Evolutionary conservation across 441 rosid genomes (phyloP), one percentile per base, ranked within the genome.

Genomic region (Adansonia madagascariensis): DNA sequence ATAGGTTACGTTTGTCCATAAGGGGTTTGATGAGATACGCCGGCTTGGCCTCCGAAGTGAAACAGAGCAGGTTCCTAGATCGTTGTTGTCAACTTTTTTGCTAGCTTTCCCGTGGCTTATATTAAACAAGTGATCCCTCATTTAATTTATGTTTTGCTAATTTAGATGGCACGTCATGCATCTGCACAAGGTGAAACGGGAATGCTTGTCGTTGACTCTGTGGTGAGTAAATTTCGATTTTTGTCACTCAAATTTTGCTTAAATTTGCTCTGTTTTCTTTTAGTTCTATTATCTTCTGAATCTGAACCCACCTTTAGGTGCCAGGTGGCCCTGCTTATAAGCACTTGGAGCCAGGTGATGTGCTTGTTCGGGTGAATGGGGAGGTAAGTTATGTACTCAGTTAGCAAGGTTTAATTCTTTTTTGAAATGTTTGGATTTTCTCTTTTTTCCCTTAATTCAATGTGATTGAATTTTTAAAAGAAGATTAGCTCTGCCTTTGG

Each of bases 11-110:
- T 93, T 97, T 84, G 59, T 85, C 69, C 98, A 97, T 76, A 92
- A 97, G 89, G 99, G 99, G 52, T 97, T 94, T 80, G 99, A 97
- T 70, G 97, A 97, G 85, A 92, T 88, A 74, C 93, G 98, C 60
- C 89, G 97, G 60, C 97, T 97, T 82, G 99, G 99, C 82, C 98
- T 94, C 62, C 85, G 77, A 82, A 85, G 85, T 72, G 97, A 86
- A 84, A 94, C 97, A 27, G 99, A 94, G 89, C 97, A 97, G 97
- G 99, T 96, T 79, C 65, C 14, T 75, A 39, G 47, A 66, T 74
- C 52, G 74, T 59, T 24, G 52, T 41, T 56, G 17, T 56, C 20
- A 57, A 3, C 18, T 11, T 56, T 56, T 79, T 71, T 56, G 41
- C 27, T 49, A 55, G 64, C 43, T 79, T 80, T 62, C 69, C 75